phyloP scores from a whole-genome alignment of 1,284 basidiomycete genomes.

The Tilletiopsis washingtonensis region DNA sequence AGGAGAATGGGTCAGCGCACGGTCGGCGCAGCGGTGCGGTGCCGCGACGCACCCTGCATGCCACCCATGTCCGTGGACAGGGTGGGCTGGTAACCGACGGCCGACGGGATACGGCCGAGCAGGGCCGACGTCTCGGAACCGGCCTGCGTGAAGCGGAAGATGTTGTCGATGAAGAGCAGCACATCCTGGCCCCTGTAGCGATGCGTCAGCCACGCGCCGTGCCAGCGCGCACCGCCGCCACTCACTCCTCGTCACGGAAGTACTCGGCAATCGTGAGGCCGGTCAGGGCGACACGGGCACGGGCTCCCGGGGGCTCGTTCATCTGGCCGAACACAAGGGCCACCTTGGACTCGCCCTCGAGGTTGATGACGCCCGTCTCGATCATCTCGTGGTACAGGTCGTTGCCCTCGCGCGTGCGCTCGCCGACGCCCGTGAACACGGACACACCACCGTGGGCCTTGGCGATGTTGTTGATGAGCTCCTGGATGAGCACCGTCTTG shows the following conservation, averaged over 20 bases:
- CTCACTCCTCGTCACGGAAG: conserved; percentile 99
- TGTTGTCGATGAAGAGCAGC: conserved; percentile 99
- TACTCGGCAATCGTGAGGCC: conserved; percentile 99
- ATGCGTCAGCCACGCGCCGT: no score
- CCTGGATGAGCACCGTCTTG: conserved; percentile 97
- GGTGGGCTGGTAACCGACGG: conserved; percentile 99
- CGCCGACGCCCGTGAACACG: conserved; percentile 98
- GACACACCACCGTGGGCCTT: conserved; percentile 99
- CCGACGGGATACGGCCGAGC: conserved; percentile 98
- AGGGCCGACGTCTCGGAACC: conserved; percentile 99
- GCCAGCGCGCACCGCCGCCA: no score
- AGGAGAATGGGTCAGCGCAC: background rate
- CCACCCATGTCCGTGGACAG: conserved; percentile 99
- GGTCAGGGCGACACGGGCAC: conserved; percentile 98
- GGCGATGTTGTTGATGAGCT: conserved; percentile 99
- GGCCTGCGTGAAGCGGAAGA: conserved; percentile 84
- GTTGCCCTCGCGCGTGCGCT: conserved; percentile 99
- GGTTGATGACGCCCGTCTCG: conserved; percentile 98
- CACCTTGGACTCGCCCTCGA: conserved; percentile 94
- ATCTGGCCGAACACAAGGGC: conserved; percentile 99
- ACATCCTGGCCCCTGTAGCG: conserved; percentile 99
- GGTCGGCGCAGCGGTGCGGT: background rate
- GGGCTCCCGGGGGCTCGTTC: conserved; percentile 99
- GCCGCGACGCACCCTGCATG: conserved; percentile 65
- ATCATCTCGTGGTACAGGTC: conserved; percentile 99